Base-by-base conservation (phyloP, 371 early-diverging fungal genomes). In the Actinomortierella ambigua region DNA sequence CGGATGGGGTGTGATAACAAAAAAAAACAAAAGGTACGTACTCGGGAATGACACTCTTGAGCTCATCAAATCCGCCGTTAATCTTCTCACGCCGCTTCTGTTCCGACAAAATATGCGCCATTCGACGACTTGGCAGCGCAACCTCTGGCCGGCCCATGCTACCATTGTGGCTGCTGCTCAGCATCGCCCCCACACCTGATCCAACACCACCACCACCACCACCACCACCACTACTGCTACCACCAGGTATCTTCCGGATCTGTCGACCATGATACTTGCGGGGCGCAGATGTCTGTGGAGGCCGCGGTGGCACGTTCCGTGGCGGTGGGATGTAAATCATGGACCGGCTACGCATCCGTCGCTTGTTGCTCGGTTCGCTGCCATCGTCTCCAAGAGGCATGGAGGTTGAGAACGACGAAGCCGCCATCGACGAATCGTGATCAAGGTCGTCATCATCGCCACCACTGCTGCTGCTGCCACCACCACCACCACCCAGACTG, bases 21-120 rank as follows among this genome's bases (percentile, higher is more conserved):
- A 20, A 49, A 39, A 23, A 2, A 1, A 15, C 7, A 24, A 15
- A 56, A n/a, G n/a, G 15, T 11, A 52, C 71, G n/a, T 70, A 70
- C 71, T 70, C 71, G 5, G 78, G 78, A 27, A 78, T 65, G 20
- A 76, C 76, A 53, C 68, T 65, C 49, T 76, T 76, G 53, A 80
- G 64, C 48, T 77, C 80, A 52, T 79, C 78, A 55, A 79, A 80
- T 3, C 80, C 80, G 3, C 69, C 73, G 49, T 80, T 80, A 28
- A 80, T 80, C 53, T 79, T 79, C 18, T 75, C 77, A 47, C 80
- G 56, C 18, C 80, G 61, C 50, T 77, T 76, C 54, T 80, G 80
- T 44, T 80, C 80, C 1, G 77, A 69, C 1, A 75, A 55, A 29
- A 80, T 80, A 53, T 80, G 80, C 13, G 80, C 77, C 49, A 75